These are phyloP conservation scores for Scenedesmus sp. DNA, from an alignment of 163 green algal genomes.

Conservation along the genomic window DNA sequence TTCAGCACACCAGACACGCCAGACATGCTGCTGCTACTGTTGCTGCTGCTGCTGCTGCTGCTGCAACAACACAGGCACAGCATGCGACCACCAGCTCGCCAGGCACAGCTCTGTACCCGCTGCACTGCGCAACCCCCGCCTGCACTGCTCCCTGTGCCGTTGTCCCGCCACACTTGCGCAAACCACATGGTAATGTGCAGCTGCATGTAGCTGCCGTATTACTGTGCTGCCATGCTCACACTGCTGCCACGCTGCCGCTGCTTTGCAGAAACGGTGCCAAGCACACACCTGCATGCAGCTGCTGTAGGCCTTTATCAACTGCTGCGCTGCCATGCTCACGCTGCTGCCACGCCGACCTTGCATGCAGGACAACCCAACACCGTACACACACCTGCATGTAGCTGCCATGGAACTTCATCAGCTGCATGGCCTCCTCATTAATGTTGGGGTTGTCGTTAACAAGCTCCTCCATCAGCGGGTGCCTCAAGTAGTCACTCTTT, in stretches of 20 bases:
- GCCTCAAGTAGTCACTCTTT: slow-evolving; percentile 94
- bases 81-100: background rate
- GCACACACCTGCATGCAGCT: background rate
- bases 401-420: slow-evolving; percentile 99
- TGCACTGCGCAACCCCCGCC: too few relatives aligned
- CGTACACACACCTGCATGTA: slow-evolving; percentile 84
- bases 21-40: background rate
- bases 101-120: too few relatives aligned
- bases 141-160: too few relatives aligned
- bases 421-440: slow-evolving; percentile 92
- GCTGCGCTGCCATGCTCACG: background rate
- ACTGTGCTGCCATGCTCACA: background rate
- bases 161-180: too few relatives aligned
- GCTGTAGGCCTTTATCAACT: background rate
- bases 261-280: background rate
- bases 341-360: too few relatives aligned
- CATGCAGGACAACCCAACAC: background rate
- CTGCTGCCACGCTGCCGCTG: background rate
- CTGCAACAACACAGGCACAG: background rate
- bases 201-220: background rate
- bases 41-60: background rate
- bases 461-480: slow-evolving; percentile 96
- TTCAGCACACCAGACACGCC: too few relatives aligned
- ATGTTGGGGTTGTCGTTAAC: slow-evolving; percentile 88
- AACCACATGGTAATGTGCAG: background rate